Evolutionary conservation across 345 rosid species (phyloP).

Genomic region (Citrus inodora): DNA sequence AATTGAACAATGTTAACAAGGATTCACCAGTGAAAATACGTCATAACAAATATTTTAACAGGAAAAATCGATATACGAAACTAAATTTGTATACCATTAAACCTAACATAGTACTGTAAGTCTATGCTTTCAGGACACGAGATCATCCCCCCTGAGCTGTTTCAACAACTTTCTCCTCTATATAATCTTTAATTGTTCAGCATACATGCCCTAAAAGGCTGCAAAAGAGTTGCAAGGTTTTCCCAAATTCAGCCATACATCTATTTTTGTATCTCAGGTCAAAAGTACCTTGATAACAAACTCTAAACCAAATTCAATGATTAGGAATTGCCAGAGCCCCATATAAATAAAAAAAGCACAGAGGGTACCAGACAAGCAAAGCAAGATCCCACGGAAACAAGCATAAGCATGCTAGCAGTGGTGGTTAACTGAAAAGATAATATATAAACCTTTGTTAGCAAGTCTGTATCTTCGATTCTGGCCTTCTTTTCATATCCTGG

Average conservation of each 20-base stretch:
- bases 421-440: not conserved
- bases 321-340: not conserved
- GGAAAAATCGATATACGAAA: not conserved
- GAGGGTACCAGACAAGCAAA: not conserved
- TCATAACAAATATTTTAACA: not conserved
- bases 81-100: not conserved
- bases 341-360: not conserved
- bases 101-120: not conserved
- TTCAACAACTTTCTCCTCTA: not conserved
- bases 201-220: not conserved
- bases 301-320: not conserved
- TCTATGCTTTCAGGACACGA: not conserved
- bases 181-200: not conserved
- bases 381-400: not conserved
- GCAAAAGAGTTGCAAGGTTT: not conserved
- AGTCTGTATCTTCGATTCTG: constrained; percentile 28
- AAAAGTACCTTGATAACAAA: not conserved
- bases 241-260: not conserved
- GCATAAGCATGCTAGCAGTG: not conserved
- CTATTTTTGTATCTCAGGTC: not conserved
- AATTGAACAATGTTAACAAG: not conserved
- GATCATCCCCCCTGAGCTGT: not conserved
- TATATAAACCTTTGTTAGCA: constrained; percentile 30
- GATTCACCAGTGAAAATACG: not conserved
- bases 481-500: constrained; percentile 40